These are phyloP conservation scores for Cordyceps pruinosa DNA, from an alignment of 2,329 filamentous ascomycete genomes.

Conservation along the genomic window DNA sequence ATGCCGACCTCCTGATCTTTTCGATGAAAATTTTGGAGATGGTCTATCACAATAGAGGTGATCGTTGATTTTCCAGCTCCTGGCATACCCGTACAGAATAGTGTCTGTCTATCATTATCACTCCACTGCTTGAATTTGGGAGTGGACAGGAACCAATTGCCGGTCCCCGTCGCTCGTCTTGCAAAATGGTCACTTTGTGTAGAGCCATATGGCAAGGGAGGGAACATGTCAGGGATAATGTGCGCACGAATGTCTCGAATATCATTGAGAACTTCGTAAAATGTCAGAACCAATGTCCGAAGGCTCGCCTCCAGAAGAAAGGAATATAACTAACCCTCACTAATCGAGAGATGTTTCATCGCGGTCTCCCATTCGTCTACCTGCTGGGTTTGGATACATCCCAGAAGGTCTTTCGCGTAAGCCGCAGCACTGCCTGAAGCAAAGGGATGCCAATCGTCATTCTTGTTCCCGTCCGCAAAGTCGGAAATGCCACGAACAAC, in stretches of 20 bases:
- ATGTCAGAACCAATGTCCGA: too few relatives aligned
- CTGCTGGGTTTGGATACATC: neutral
- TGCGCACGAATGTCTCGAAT: neutral
- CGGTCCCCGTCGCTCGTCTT: neutral
- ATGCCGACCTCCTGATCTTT: neutral
- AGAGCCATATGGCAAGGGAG: neutral
- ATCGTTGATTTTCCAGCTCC: neutral
- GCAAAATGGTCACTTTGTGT: neutral
- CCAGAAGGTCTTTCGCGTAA: constrained; percentile 15
- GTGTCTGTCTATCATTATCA: neutral
- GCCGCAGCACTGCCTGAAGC: constrained; percentile 18
- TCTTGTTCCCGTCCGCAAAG: constrained; percentile 23
- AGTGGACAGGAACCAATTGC: neutral
- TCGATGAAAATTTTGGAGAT: neutral
- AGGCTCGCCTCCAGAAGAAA: neutral
- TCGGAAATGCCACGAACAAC: constrained; percentile 24
- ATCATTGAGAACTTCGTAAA: neutral
- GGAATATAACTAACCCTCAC: neutral
- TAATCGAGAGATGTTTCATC: neutral
- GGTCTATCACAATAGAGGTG: neutral
- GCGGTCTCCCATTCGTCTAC: neutral
- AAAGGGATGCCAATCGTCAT: constrained; percentile 19
- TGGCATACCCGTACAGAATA: neutral
- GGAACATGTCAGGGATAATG: neutral
- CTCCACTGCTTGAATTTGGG: neutral